Base-by-base conservation (phyloP, 805 yeast species). In the Yamadazyma sp. region DNA sequence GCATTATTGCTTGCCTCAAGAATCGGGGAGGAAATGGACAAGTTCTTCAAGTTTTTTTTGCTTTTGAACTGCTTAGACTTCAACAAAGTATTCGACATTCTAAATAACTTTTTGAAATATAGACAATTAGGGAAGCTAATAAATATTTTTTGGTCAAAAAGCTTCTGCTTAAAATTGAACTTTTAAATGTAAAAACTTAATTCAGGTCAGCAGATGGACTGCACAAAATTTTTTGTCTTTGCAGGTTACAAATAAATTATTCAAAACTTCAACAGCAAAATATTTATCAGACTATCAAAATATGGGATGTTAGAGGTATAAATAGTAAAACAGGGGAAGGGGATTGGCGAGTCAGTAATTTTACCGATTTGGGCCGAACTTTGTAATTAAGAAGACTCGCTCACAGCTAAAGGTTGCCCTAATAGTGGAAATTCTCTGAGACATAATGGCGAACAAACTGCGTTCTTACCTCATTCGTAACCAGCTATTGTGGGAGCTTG, bases 31-130 rank as follows among this genome's bases (percentile, higher is more conserved):
- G 45, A 40, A 11, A 62, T 60, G 15, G 49, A 38, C 12, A 59
- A 41, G 12, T 52, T 49, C 39, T 57, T 57, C 39, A 61, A 45
- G 38, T 48, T 55, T 45, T 52, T 33, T 44, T 54, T 12, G 58
- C 48, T 29, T 38, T 47, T 51, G 37, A 35, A 28, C 16, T 53
- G 33, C 17, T 27, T 37, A 14, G 40, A 31, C 16, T 25, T 37
- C 23, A 37, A 32, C 11, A 37, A 25, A 2, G 40, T 31, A 15
- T 17, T 11, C 6, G 40, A 30, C 40, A 37, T 37, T 6, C 8
- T 28, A n/a, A n/a, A n/a, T n/a, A n/a, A 21, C 11, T 9, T 7
- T 25, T 8, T 8, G 13, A 10, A 25, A 25, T 25, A 12, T 25
- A 12, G 13, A 13, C 7, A 25, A 10, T 25, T 9, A 10, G 28